phyloP scores from a whole-genome alignment of 1,139 yeast genomes.

The Debaryomyces psychrophilus region DNA sequence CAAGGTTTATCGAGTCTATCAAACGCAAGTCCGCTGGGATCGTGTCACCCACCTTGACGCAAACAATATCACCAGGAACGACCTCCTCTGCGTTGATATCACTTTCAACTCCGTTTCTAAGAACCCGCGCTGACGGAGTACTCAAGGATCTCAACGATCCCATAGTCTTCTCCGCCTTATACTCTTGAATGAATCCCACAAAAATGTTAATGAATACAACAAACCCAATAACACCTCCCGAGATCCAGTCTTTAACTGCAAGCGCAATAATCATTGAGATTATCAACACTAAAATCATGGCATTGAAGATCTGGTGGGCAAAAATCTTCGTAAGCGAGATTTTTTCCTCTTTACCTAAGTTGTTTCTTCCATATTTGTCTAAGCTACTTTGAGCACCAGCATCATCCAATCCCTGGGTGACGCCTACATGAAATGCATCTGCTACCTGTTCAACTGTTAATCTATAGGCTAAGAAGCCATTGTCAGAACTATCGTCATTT shows the following conservation, averaged over 20 bases:
- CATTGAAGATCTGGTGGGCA: constrained; percentile 74
- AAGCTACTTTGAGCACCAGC: constrained; percentile 32
- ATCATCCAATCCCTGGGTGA: constrained; percentile 50
- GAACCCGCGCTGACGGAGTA: constrained; percentile 73
- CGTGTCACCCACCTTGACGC: constrained; percentile 73
- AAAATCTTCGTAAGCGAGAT: constrained; percentile 60
- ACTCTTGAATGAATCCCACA: constrained; percentile 74
- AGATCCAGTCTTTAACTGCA: constrained; percentile 77
- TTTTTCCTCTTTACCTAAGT: constrained; percentile 61
- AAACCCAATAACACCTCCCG: constrained; percentile 80
- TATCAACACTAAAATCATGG: constrained; percentile 75
- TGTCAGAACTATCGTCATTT: constrained; percentile 15
- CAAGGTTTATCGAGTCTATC: constrained; percentile 64
- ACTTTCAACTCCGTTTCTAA: constrained; percentile 62
- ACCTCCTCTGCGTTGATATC: constrained; percentile 68
- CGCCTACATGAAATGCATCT: constrained; percentile 39
- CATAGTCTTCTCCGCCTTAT: constrained; percentile 80
- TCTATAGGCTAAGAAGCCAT: constrained; percentile 33
- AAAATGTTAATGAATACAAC: constrained; percentile 67
- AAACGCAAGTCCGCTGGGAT: constrained; percentile 77
- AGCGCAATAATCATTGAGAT: constrained; percentile 77
- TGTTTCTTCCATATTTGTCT: constrained; percentile 56
- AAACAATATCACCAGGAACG: constrained; percentile 77
- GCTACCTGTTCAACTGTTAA: constrained; percentile 39
- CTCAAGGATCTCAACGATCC: constrained; percentile 69